Percentiles rank a stretch among this genome's conserved stretches.
Evolutionary conservation across 805 yeast species (phyloP).

Genomic region (Sugiyamaella smithiae): DNA sequence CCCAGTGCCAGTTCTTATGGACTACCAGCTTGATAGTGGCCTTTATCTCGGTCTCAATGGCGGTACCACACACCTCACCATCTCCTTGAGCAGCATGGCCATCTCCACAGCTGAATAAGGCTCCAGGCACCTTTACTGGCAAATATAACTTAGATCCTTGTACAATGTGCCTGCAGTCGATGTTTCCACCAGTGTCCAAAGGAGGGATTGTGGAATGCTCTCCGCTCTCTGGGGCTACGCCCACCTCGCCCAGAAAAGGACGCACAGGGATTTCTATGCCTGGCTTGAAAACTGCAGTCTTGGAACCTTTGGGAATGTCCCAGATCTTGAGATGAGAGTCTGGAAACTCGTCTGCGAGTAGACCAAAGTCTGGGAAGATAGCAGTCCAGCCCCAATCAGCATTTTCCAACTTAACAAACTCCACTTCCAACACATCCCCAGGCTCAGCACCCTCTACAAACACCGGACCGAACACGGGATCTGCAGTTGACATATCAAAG

Average conservation of each 20-base stretch:
- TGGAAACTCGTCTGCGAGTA: slow-evolving; percentile 15
- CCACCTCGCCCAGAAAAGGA: slow-evolving; percentile 17
- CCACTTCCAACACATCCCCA: slow-evolving; percentile 17
- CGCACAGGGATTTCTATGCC: slow-evolving; percentile 17
- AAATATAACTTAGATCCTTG: slow-evolving; percentile 14
- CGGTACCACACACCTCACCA: slow-evolving; percentile 19
- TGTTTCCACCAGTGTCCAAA: slow-evolving; percentile 15
- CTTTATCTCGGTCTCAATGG: slow-evolving; percentile 14
- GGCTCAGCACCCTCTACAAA: slow-evolving; percentile 16
- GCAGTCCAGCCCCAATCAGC: slow-evolving; percentile 21
- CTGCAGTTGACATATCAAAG: slow-evolving; percentile 10
- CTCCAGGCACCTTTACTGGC: slow-evolving; percentile 17
- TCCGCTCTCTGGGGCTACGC: slow-evolving; percentile 17
- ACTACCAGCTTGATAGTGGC: slow-evolving; percentile 15
- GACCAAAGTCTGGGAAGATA: slow-evolving; percentile 16
- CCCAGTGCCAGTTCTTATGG: slow-evolving; percentile 11
- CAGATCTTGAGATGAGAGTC: slow-evolving; percentile 12
- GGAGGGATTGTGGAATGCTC: slow-evolving; percentile 18
- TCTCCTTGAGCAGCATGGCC: slow-evolving; percentile 21
- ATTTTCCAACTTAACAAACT: slow-evolving; percentile 9
- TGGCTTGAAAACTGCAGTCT: slow-evolving; percentile 12
- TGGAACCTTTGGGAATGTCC: slow-evolving; percentile 10
- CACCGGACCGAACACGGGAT: slow-evolving; percentile 19
- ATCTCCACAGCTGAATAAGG: slow-evolving; percentile 18
- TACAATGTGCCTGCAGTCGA: slow-evolving; percentile 13